phyloP scores from a whole-genome alignment of 2,329 filamentous ascomycete species.

The Fusarium chlamydosporum region DNA sequence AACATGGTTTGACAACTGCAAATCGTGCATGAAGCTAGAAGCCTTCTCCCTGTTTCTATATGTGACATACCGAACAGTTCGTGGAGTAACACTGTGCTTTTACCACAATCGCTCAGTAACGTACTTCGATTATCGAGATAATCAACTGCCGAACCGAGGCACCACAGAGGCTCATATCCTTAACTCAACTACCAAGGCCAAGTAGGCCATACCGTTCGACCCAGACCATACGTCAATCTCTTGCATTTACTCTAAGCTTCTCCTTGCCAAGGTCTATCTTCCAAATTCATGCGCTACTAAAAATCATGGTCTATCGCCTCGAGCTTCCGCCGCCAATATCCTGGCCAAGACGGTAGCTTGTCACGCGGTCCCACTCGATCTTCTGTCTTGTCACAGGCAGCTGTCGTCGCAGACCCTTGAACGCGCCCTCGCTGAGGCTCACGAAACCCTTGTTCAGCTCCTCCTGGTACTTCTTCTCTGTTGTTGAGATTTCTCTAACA shows the following conservation, averaged over 20 bases:
- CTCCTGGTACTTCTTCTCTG: constrained; percentile 95
- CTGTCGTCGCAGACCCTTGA: constrained; percentile 93
- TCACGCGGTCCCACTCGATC: constrained; percentile 99
- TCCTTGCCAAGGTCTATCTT: constrained; percentile 28
- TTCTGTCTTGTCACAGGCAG: constrained; percentile 97
- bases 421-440: constrained; percentile 90
- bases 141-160: constrained; percentile 8
- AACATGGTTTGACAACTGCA: constrained; percentile 4
- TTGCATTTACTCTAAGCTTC: constrained; percentile 28
- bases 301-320: constrained; percentile 50
- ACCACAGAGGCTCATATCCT: background rate
- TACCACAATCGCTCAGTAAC: background rate
- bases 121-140: constrained; percentile 28
- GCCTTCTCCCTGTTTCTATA: background rate
- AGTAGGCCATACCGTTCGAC: background rate
- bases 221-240: constrained; percentile 1
- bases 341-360: constrained; percentile 88
- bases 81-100: background rate
- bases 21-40: constrained; percentile 10
- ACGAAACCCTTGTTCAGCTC: constrained; percentile 93
- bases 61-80: background rate
- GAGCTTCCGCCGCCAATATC: constrained; percentile 80
- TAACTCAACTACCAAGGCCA: background rate
- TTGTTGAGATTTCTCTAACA: constrained; percentile 80
- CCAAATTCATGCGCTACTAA: constrained; percentile 30